phyloP scores from a whole-genome alignment of 2,329 filamentous ascomycete species.

The Fusarium coffeatum region DNA sequence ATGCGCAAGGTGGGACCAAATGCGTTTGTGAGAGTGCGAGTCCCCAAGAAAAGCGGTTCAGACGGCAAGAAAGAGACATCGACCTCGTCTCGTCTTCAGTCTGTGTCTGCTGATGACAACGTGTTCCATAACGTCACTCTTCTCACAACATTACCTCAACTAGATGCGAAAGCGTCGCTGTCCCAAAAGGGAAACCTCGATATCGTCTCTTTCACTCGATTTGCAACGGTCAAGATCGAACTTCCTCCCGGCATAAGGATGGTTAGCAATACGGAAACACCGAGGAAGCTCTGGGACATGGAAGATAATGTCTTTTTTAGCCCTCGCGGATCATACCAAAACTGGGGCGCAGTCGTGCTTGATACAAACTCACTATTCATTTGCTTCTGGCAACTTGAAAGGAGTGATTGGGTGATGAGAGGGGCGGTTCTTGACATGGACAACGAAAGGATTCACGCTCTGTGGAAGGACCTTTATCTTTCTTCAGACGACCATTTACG shows the following conservation, averaged over 20 bases:
- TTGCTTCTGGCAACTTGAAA: neutral
- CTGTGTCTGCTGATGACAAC: neutral
- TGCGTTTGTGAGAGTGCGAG: neutral
- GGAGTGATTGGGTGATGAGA: neutral
- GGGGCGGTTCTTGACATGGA: neutral
- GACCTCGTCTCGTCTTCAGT: neutral
- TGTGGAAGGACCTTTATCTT: neutral
- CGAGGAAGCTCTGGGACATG: neutral
- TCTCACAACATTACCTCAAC: neutral
- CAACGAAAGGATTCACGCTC: fast-evolving
- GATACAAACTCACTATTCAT: neutral
- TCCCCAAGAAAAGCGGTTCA: fast-evolving
- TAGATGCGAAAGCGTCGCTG: fast-evolving
- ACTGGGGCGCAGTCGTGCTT: neutral
- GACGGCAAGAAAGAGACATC: neutral
- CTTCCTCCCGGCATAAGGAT: neutral
- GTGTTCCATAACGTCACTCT: neutral
- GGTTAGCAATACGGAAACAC: neutral
- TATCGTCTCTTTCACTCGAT: neutral
- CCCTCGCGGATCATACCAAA: neutral
- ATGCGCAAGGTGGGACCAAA: neutral
- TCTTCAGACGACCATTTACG: neutral
- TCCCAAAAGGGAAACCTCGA: neutral
- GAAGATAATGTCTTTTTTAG: neutral
- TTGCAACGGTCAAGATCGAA: neutral